These are phyloP conservation scores for Cydonia oblonga DNA, from an alignment of 331 rosid genomes.

Conservation along the genomic window DNA sequence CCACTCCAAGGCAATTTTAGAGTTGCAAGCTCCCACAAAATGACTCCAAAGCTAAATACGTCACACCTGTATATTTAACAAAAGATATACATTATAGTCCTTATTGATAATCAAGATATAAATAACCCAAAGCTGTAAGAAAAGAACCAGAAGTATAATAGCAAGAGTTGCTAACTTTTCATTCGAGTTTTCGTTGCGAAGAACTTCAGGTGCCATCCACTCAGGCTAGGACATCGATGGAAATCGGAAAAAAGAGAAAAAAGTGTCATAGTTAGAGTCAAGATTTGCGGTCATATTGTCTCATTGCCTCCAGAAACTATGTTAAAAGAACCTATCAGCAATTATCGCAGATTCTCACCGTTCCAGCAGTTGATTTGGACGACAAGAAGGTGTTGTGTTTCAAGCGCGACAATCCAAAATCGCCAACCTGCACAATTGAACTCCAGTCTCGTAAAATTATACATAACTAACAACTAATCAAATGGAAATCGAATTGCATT, in stretches of 20 bases:
- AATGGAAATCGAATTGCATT: neutral
- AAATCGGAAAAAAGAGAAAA: conserved; percentile 16
- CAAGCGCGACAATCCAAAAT: conserved; percentile 95
- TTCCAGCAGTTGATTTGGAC: conserved; percentile 99
- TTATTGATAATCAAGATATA: neutral
- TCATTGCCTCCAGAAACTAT: conserved; percentile 11
- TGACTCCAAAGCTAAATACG: conserved; percentile 93
- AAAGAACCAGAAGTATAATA: neutral
- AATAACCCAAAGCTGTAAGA: neutral
- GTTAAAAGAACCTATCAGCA: neutral
- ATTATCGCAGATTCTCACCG: conserved; percentile 52
- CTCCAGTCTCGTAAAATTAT: neutral
- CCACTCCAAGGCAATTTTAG: conserved; percentile 86
- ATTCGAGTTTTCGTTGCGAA: conserved; percentile 94
- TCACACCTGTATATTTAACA: conserved; percentile 64
- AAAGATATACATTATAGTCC: neutral
- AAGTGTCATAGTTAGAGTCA: neutral
- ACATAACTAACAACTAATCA: neutral
- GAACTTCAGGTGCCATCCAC: conserved; percentile 99
- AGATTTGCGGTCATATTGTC: neutral
- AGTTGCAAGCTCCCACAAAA: conserved; percentile 98
- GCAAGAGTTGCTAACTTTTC: conserved; percentile 51
- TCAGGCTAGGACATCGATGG: conserved; percentile 62
- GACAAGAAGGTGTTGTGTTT: conserved; percentile 96
- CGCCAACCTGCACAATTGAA: conserved; percentile 49